A percentile compares a stretch with the other conserved stretches of the same genome.
Conservation (phyloP, 768 basidiomycete species). For the Roridomyces roridus region DNA sequence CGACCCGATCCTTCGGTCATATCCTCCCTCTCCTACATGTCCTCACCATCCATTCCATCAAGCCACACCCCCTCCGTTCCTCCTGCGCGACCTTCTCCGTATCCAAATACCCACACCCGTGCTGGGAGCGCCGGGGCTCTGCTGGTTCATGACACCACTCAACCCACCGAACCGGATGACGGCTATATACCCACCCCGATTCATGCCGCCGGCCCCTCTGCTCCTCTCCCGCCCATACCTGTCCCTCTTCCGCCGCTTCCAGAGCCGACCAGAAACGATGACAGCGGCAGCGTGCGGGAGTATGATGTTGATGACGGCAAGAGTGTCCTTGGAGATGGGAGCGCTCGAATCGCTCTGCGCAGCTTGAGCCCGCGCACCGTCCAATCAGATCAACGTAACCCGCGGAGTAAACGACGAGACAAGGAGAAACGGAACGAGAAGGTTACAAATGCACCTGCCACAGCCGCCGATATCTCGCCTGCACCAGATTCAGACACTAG, state of each 20-base stretch:
- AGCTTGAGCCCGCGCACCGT: conserved; percentile 53
- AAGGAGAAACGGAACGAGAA: conserved; percentile 10
- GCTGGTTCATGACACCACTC: conserved; percentile 6
- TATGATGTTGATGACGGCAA: conserved; percentile 34
- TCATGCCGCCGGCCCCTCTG: neutral
- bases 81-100: conserved; percentile 11
- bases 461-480: neutral
- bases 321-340: conserved; percentile 35
- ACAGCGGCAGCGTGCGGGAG: conserved; percentile 33
- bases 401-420: conserved; percentile 9
- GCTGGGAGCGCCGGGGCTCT: conserved; percentile 19
- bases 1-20: conserved; percentile 22
- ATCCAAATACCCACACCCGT: conserved; percentile 24
- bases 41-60: conserved; percentile 24
- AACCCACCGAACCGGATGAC: conserved; percentile 9
- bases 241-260: neutral
- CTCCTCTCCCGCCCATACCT: neutral
- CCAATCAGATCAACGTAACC: conserved; percentile 29
- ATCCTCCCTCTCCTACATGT: conserved; percentile 30
- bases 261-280: conserved; percentile 20
- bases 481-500: conserved; percentile 26
- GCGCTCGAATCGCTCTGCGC: conserved; percentile 47
- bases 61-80: conserved; percentile 17
- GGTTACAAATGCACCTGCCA: neutral
- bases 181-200: neutral